Percentiles rank a stretch among this genome's conserved stretches.
phyloP scores from a whole-genome alignment of 768 basidiomycete genomes.

The Rhizopogon salebrosus region DNA sequence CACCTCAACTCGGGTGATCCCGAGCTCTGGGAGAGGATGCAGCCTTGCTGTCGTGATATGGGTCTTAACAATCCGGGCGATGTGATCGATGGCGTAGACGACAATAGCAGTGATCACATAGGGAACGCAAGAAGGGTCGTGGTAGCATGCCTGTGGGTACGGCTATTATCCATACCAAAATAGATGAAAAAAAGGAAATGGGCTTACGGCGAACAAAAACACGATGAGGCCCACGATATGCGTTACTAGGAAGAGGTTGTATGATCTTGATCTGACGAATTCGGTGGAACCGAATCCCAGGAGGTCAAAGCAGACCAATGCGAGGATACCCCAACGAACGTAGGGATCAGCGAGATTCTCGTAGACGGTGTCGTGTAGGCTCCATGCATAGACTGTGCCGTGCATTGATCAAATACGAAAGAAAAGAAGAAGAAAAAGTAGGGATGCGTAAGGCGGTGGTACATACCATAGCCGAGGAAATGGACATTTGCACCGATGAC shows the following conservation, averaged over 20 bases:
- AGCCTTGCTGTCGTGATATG: slow-evolving; percentile 40
- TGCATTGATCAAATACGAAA: background rate
- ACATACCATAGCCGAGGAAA: slow-evolving; percentile 34
- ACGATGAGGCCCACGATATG: slow-evolving; percentile 40
- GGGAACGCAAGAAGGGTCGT: slow-evolving; percentile 25
- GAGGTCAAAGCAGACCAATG: slow-evolving; percentile 29
- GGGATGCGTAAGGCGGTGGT: background rate
- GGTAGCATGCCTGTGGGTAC: slow-evolving; percentile 18
- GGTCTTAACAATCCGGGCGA: slow-evolving; percentile 42
- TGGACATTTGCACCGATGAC: slow-evolving; percentile 39
- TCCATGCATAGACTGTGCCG: slow-evolving; percentile 24
- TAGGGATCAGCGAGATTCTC: slow-evolving; percentile 6
- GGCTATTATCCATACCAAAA: background rate
- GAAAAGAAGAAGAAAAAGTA: background rate
- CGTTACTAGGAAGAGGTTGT: slow-evolving; percentile 37
- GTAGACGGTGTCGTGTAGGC: slow-evolving; percentile 14
- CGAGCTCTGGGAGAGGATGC: slow-evolving; percentile 38
- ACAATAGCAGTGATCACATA: slow-evolving; percentile 36
- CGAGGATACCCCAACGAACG: slow-evolving; percentile 28
- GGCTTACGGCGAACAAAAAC: slow-evolving; percentile 35
- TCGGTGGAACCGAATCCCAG: slow-evolving; percentile 36
- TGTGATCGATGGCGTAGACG: slow-evolving; percentile 41
- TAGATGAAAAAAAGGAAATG: background rate
- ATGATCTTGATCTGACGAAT: slow-evolving; percentile 35
- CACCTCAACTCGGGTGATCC: slow-evolving; percentile 42